These are phyloP conservation scores for Mycena galericulata DNA, from an alignment of 768 basidiomycete genomes.

Conservation along the genomic window DNA sequence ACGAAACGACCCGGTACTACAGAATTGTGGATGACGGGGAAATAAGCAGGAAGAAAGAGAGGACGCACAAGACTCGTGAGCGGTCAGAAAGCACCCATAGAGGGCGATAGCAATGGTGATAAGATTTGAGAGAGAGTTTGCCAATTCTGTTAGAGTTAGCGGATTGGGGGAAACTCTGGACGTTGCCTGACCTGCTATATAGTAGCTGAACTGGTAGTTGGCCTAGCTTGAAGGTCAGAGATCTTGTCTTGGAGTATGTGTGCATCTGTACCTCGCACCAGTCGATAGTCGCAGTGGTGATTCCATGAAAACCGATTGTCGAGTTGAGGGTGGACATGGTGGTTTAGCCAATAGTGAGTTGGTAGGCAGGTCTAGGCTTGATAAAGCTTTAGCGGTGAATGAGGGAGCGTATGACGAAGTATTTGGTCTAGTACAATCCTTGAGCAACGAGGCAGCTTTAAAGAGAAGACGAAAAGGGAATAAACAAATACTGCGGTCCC, in stretches of 20 bases:
- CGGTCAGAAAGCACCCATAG: conserved; percentile 52
- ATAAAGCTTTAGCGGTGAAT: too few species aligned
- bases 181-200: conserved; percentile 60
- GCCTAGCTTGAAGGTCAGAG: conserved; percentile 52
- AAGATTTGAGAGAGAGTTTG: conserved; percentile 80
- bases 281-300: conserved; percentile 76
- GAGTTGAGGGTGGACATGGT: conserved; percentile 52
- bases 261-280: conserved; percentile 70
- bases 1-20: conserved; percentile 56
- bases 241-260: too few species aligned
- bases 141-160: conserved; percentile 58
- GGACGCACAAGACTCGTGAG: conserved; percentile 13
- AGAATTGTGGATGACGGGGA: conserved; percentile 40
- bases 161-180: not conserved
- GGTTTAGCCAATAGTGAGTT: too few species aligned
- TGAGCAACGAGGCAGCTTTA: too few species aligned
- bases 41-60: too few species aligned
- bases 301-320: conserved; percentile 66
- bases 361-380: too few species aligned
- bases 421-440: too few species aligned
- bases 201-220: conserved; percentile 83
- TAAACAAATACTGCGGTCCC: too few species aligned
- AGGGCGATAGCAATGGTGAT: conserved; percentile 67
- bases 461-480: too few species aligned
- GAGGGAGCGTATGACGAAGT: too few species aligned